These are phyloP conservation scores for Chenopodium quinoa DNA, from an alignment of 148 eudicot genomes.

Conservation along the genomic window DNA sequence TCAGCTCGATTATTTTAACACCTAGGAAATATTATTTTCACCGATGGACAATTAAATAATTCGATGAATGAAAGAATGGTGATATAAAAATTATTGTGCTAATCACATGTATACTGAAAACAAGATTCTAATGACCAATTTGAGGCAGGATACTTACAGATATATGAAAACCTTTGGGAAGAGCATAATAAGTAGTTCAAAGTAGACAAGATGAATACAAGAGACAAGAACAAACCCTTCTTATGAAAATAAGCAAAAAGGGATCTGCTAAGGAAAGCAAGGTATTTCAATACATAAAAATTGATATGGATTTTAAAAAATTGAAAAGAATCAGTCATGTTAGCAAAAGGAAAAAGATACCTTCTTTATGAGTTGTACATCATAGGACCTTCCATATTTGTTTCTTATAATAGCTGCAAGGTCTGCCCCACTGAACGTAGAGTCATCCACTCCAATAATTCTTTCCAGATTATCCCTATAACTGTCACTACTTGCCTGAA, in stretches of 20 bases:
- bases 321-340: background rate
- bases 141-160: too few relatives aligned
- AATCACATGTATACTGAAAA: too few relatives aligned
- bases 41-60: background rate
- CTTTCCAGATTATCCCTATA: conserved; percentile 74
- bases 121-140: too few relatives aligned
- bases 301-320: background rate
- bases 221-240: background rate
- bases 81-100: background rate
- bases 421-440: conserved; percentile 75
- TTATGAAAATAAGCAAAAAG: background rate
- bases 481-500: conserved; percentile 54
- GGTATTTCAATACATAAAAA: background rate
- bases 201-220: background rate
- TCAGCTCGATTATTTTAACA: background rate
- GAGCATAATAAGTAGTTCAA: background rate
- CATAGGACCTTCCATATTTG: conserved; percentile 90
- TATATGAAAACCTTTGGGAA: too few relatives aligned
- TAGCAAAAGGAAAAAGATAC: conserved; percentile 31
- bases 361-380: conserved; percentile 92
- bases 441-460: conserved; percentile 81
- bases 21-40: background rate
- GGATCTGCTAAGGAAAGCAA: background rate
- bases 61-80: background rate
- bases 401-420: conserved; percentile 87